These are phyloP conservation scores for Penicillium waksmanii DNA, from an alignment of 495 filamentous ascomycete genomes.

Conservation along the genomic window DNA sequence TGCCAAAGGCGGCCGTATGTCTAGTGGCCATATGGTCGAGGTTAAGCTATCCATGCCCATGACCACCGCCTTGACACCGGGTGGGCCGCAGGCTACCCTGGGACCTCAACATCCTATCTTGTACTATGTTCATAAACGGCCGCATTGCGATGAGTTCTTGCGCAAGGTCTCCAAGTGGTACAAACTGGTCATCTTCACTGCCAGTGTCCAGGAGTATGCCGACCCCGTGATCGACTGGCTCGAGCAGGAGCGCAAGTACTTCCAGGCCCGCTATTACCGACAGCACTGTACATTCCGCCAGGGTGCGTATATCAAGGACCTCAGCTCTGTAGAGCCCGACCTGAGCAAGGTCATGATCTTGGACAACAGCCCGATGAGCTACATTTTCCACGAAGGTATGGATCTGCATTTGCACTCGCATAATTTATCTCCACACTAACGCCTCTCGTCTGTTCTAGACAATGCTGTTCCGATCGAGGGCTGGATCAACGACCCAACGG, in stretches of 20 bases:
- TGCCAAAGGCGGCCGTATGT: constrained; percentile 94
- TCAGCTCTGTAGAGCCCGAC: constrained; percentile 94
- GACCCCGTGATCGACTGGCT: constrained; percentile 99
- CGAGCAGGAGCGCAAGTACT: constrained; percentile 94
- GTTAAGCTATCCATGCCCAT: constrained; percentile 77
- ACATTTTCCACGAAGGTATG: constrained; percentile 96
- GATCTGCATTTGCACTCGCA: neutral
- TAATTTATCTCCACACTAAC: constrained; percentile 13
- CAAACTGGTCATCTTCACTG: constrained; percentile 96
- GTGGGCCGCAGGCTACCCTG: constrained; percentile 62
- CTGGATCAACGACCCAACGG: constrained; percentile 52
- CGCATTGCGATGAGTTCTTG: constrained; percentile 95
- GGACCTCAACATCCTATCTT: constrained; percentile 94
- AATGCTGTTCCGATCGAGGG: constrained; percentile 43
- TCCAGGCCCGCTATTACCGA: constrained; percentile 86
- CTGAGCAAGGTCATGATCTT: constrained; percentile 97
- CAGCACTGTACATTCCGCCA: constrained; percentile 96
- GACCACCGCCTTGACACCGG: constrained; percentile 61
- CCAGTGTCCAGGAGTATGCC: constrained; percentile 96
- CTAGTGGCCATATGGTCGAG: constrained; percentile 97
- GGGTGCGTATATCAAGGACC: constrained; percentile 96
- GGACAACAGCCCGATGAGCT: constrained; percentile 97
- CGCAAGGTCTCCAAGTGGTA: constrained; percentile 97
- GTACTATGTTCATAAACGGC: constrained; percentile 98
- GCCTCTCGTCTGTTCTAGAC: constrained; percentile 23